phyloP scores from a whole-genome alignment of 2,329 filamentous ascomycete genomes.

The Parafenestella ontariensis region DNA sequence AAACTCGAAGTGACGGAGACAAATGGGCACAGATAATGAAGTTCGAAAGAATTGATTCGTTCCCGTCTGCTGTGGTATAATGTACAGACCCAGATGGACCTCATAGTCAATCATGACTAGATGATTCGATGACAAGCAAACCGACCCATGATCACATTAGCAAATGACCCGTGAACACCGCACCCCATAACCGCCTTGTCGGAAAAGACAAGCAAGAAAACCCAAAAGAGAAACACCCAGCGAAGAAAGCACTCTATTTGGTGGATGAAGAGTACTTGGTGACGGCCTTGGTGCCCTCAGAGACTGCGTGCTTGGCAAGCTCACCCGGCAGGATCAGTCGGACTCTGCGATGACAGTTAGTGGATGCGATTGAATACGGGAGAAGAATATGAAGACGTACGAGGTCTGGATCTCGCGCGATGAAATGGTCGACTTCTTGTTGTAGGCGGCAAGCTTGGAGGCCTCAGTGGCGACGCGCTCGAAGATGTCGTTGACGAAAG shows the following conservation, averaged over 20 bases:
- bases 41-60: conserved; percentile 50
- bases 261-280: conserved; percentile 99
- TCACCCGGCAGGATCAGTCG: conserved; percentile 97
- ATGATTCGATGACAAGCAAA: conserved; percentile 50
- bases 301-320: conserved; percentile 99
- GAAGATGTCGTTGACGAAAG: conserved; percentile 99
- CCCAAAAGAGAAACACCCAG: conserved; percentile 57
- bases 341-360: conserved; percentile 63
- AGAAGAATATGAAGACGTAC: conserved; percentile 53
- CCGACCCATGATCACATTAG: conserved; percentile 62
- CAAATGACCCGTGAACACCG: conserved; percentile 54
- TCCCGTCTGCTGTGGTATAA: conserved; percentile 52
- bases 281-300: conserved; percentile 99
- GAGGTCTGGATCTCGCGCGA: conserved; percentile 99
- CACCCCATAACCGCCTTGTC: conserved; percentile 53
- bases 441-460: conserved; percentile 98
- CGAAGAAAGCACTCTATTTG: conserved; percentile 74
- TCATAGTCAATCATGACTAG: conserved; percentile 48
- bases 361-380: background rate
- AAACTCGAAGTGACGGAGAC: background rate
- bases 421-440: conserved; percentile 99
- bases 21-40: conserved; percentile 29
- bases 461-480: conserved; percentile 99
- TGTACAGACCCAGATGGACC: conserved; percentile 51
- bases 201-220: conserved; percentile 58